phyloP scores from a whole-genome alignment of 805 yeast genomes.

The Yamadazyma sp. region DNA sequence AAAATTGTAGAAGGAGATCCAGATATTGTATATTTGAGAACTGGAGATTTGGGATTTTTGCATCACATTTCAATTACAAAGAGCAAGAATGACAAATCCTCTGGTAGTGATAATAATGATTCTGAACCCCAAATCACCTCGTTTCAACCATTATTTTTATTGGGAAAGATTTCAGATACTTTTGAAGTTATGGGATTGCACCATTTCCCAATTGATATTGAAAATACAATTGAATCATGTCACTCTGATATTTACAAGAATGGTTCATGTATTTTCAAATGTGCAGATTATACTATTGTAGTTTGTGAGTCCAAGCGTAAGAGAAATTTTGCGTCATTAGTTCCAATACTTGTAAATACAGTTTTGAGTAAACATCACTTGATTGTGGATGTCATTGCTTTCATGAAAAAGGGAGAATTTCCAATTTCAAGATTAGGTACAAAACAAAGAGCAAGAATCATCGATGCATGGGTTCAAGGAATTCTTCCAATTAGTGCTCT shows the following conservation, averaged over 20 bases:
- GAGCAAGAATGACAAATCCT: constrained; percentile 20
- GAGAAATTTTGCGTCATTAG: constrained; percentile 62
- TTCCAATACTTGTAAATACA: constrained; percentile 78
- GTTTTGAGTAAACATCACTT: constrained; percentile 79
- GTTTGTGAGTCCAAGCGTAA: constrained; percentile 62
- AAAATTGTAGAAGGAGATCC: constrained; percentile 62
- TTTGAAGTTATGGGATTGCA: constrained; percentile 89
- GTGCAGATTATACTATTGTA: constrained; percentile 74
- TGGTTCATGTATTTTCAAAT: constrained; percentile 69
- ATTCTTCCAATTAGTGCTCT: constrained; percentile 40
- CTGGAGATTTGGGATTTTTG: constrained; percentile 93
- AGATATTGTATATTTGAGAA: constrained; percentile 63
- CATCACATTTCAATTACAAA: constrained; percentile 60
- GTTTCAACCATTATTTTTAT: constrained; percentile 76
- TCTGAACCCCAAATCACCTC: constrained; percentile 23
- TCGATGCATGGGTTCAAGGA: constrained; percentile 52
- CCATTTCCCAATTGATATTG: constrained; percentile 87
- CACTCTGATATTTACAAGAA: constrained; percentile 56
- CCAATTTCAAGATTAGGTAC: constrained; percentile 72
- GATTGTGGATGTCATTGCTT: constrained; percentile 79
- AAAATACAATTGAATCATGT: constrained; percentile 43
- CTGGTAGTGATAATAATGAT: constrained; percentile 18
- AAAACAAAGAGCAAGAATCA: constrained; percentile 69
- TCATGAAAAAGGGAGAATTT: constrained; percentile 59
- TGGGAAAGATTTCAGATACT: constrained; percentile 83